Evolutionary conservation across 257 asterid genomes (phyloP).

Genomic region (Henckelia pumila): DNA sequence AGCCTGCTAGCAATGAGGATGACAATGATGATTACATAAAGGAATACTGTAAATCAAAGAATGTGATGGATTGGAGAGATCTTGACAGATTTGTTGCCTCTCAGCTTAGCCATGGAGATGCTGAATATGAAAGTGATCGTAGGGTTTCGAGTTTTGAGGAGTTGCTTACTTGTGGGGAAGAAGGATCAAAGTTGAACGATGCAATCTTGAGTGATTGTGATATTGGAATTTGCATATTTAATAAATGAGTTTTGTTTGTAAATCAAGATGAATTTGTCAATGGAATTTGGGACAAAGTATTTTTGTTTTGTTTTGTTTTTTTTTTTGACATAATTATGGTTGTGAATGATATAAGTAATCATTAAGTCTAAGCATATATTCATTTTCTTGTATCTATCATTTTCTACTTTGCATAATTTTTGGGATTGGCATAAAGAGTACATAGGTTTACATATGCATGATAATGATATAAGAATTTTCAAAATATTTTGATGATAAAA

Average conservation of each 20-base stretch:
- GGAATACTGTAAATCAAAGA: conserved; percentile 22
- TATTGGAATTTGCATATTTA: conserved; percentile 57
- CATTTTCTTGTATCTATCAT: too few species aligned
- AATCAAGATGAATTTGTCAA: background rate
- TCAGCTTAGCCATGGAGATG: conserved; percentile 59
- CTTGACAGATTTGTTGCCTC: conserved; percentile 76
- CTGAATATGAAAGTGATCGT: conserved; percentile 13
- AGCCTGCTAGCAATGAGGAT: conserved; percentile 14
- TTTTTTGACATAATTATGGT: background rate
- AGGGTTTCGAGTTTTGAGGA: conserved; percentile 35
- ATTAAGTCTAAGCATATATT: background rate
- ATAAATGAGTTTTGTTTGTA: conserved; percentile 30
- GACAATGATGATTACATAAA: conserved; percentile 16
- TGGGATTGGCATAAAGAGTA: too few species aligned
- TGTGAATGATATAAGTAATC: background rate
- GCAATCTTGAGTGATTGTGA: conserved; percentile 46
- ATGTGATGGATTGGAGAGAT: conserved; percentile 65
- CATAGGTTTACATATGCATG: too few species aligned
- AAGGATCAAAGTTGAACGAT: conserved; percentile 40
- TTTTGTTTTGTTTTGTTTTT: too few species aligned
- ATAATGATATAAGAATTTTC: too few species aligned
- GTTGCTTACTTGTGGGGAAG: conserved; percentile 39
- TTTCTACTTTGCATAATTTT: too few species aligned
- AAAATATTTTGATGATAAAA: too few species aligned
- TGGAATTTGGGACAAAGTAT: background rate